phyloP scores from a whole-genome alignment of 2,329 filamentous ascomycete genomes.

The Colletotrichum endophyticum region DNA sequence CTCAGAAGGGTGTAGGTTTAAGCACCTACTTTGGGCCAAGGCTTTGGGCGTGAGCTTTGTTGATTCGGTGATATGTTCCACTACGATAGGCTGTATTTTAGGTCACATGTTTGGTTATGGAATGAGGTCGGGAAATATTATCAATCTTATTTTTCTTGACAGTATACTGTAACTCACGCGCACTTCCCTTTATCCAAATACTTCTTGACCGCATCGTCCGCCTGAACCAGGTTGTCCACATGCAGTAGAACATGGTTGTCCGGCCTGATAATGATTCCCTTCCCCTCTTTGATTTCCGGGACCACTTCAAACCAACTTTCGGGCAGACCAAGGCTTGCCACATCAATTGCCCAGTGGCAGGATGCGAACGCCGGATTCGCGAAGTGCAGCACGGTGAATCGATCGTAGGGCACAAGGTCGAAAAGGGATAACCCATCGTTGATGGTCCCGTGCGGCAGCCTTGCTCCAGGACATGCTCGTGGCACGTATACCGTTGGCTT shows the following conservation, averaged over 20 bases:
- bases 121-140: neutral
- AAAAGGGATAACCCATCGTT: neutral
- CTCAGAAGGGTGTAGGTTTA: neutral
- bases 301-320: neutral
- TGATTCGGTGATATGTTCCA: fast-evolving
- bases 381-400: conserved; percentile 6
- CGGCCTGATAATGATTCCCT: conserved; percentile 5
- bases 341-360: conserved; percentile 6
- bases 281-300: neutral
- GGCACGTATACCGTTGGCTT: neutral
- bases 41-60: neutral
- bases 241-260: conserved; percentile 3
- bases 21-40: conserved; percentile 5
- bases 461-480: neutral
- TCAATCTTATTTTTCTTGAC: neutral
- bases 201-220: neutral
- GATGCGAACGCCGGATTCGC: neutral
- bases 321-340: neutral
- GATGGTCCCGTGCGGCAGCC: conserved; percentile 2
- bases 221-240: neutral
- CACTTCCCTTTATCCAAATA: neutral
- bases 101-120: neutral
- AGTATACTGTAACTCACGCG: neutral
- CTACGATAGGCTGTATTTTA: neutral
- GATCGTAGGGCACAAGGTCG: conserved; percentile 7